Evolutionary conservation across 768 basidiomycete genomes (phyloP), one percentile per base, ranked within the genome.

Genomic region (Termitomyces titanicus): DNA sequence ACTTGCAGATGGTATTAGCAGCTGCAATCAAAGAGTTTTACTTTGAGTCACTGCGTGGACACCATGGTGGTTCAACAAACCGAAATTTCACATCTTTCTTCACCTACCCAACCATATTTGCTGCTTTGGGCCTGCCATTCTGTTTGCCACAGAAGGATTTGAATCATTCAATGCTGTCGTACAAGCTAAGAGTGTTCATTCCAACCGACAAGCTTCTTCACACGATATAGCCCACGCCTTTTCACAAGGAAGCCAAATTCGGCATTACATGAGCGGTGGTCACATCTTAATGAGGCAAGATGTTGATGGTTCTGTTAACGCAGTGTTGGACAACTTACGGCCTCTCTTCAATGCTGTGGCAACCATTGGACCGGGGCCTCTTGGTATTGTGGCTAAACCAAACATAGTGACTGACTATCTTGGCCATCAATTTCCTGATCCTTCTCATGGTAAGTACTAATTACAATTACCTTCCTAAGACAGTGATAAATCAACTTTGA

Each of bases 11-110:
- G 3, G 20, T 58, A 9, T 11, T n/a, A 0, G 59, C 58, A n/a
- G n/a, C n/a, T n/a, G n/a, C n/a, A n/a, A n/a, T n/a, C n/a, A n/a
- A n/a, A n/a, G n/a, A n/a, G n/a, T n/a, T n/a, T n/a, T n/a, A n/a
- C n/a, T n/a, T n/a, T n/a, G n/a, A n/a, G n/a, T n/a, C n/a, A n/a
- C n/a, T n/a, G n/a, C 5, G 71, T 75, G 13, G 46, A 68, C 63
- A 3, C 54, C 58, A 5, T 62, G 39, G 3, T 72, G 66, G 68
- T 72, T 72, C 47, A 72, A 69, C 40, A 72, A 73, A 39, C 69
- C 69, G 0, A 75, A 75, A 49, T 73, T 73, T 55, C 73, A 75
- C 31, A 59, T 73, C 12, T 15, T 75, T 5, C 47, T 68, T 0
- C 72, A 75, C 50, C 50, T 74, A 2, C 60, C 61, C 1, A 44